These are phyloP conservation scores for Trametes meyenii DNA, from an alignment of 768 basidiomycete genomes.

Conservation along the genomic window DNA sequence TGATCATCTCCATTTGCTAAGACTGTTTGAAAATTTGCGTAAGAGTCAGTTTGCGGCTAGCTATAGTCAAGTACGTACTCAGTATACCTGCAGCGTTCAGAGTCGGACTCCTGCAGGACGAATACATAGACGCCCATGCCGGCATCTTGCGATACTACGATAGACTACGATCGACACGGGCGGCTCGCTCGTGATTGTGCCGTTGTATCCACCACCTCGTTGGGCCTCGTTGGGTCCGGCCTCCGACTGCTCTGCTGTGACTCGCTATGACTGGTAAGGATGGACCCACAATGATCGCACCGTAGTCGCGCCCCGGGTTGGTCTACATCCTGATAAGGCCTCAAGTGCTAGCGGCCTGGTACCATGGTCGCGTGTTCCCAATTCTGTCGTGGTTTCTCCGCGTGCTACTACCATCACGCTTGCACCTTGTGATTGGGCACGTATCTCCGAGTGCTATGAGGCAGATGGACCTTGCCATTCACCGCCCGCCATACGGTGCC, in stretches of 20 bases:
- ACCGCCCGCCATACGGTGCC: slow-evolving; percentile 8
- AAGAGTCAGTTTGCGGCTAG: too few relatives aligned
- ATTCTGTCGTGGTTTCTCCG: slow-evolving; percentile 13
- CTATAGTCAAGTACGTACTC: too few relatives aligned
- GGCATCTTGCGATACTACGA: too few relatives aligned
- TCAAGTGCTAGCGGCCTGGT: too few relatives aligned
- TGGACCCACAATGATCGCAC: slow-evolving; percentile 8
- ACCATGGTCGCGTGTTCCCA: neutral
- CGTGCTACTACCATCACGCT: neutral
- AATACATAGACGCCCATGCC: neutral
- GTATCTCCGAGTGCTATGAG: neutral
- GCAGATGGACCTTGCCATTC: slow-evolving; percentile 1
- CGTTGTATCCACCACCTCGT: too few relatives aligned
- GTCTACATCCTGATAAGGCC: neutral
- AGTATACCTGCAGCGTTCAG: too few relatives aligned
- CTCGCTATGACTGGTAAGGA: slow-evolving; percentile 14
- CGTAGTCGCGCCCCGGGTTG: neutral
- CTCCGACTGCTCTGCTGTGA: neutral
- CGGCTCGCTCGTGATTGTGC: neutral
- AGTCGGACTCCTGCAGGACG: too few relatives aligned
- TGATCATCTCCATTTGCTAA: neutral
- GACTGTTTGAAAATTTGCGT: neutral
- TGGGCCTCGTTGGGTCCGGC: neutral
- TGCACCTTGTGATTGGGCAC: slow-evolving; percentile 3
- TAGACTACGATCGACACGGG: neutral